These are phyloP conservation scores for Petunia secreta DNA, from an alignment of 257 asterid genomes.

Conservation along the genomic window DNA sequence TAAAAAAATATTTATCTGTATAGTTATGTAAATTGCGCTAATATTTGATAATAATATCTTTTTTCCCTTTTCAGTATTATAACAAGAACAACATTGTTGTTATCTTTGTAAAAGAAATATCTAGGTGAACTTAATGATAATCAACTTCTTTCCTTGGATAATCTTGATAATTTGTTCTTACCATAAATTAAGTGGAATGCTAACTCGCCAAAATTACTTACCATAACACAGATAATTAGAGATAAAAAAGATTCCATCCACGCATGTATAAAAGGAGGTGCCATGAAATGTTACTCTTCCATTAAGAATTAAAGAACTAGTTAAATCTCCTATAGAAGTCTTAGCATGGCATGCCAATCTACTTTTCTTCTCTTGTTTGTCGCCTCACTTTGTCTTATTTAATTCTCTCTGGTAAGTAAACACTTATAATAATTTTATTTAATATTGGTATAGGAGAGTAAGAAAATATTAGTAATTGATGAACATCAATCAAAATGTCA, in stretches of 20 bases:
- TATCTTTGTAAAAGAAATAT: too few species aligned
- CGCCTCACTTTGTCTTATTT: not conserved
- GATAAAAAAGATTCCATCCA: not conserved
- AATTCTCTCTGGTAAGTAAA: not conserved
- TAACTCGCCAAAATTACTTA: not conserved
- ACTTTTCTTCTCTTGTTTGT: not conserved
- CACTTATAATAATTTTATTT: too few species aligned
- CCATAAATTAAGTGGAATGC: not conserved
- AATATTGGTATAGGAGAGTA: not conserved
- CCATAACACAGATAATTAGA: not conserved
- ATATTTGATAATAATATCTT: too few species aligned
- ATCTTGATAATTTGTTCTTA: not conserved
- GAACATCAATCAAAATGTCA: too few species aligned
- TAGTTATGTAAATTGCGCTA: too few species aligned
- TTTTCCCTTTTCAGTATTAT: too few species aligned
- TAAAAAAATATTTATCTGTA: too few species aligned
- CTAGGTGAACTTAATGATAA: not conserved
- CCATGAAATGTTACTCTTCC: not conserved
- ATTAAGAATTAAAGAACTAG: not conserved
- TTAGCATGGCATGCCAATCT: not conserved
- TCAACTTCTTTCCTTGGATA: not conserved
- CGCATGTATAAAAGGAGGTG: not conserved
- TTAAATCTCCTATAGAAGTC: not conserved
- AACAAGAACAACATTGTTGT: too few species aligned
- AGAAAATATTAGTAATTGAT: too few species aligned